Evolutionary conservation across 2,329 filamentous ascomycete genomes (phyloP).

Genomic region (Fusarium sp.): DNA sequence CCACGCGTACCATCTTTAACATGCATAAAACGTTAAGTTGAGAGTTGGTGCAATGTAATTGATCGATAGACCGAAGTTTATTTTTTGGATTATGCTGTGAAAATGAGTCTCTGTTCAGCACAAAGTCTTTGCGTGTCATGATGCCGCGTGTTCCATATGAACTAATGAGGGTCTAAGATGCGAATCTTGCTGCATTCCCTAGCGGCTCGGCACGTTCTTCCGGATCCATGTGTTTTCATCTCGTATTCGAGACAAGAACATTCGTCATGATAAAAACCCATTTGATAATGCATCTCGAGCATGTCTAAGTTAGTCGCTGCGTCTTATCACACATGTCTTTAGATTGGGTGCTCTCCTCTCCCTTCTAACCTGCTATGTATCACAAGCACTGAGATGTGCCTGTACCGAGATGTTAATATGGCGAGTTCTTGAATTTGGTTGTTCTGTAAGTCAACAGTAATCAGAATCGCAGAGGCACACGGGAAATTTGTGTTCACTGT

Average conservation of each 20-base stretch:
- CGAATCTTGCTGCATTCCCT: conserved; percentile 33
- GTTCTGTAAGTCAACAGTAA: not conserved
- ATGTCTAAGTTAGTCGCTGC: not conserved
- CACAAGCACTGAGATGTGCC: not conserved
- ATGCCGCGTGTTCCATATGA: conserved; percentile 5
- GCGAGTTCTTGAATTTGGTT: not conserved
- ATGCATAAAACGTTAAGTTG: not conserved
- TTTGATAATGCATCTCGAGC: not conserved
- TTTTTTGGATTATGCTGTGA: not conserved
- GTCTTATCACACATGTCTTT: not conserved
- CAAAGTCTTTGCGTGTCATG: not conserved
- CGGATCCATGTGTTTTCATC: conserved; percentile 2
- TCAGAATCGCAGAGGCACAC: too few species aligned
- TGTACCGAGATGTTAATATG: not conserved
- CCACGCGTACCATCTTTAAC: conserved; percentile 16
- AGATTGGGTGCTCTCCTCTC: not conserved
- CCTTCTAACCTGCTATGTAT: not conserved
- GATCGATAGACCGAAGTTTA: not conserved
- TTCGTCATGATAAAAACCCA: conserved; percentile 7
- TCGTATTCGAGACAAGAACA: conserved; percentile 6
- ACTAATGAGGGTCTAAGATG: conserved; percentile 8
- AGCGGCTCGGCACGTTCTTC: conserved; percentile 22
- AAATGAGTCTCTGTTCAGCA: conserved; percentile 2
- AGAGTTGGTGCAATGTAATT: not conserved
- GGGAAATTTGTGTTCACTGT: too few species aligned